Base-by-base conservation (phyloP, 1,284 basidiomycete species). In the Melampsora americana region DNA sequence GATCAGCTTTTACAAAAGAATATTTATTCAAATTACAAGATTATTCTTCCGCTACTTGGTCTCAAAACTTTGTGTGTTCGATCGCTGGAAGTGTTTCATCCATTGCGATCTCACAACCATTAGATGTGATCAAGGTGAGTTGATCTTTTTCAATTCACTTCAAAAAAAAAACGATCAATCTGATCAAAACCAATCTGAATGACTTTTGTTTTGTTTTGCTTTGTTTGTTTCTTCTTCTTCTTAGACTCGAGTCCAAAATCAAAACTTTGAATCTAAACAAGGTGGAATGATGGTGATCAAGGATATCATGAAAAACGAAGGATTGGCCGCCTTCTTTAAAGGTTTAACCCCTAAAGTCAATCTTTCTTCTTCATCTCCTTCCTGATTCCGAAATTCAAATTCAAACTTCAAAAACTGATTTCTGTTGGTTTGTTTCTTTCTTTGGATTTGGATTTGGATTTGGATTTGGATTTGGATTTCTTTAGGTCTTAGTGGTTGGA, bases 31-130 rank as follows among this genome's bases (percentile, higher is more conserved):
- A 91, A 69, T 88, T 98, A 12, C 84, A 87, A 66, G 94, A 98
- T 84, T 98, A 93, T 86, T 90, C 89, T 73, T 88, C 90, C 79
- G 95, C 95, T 18, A 97, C 95, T 0, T 98, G 94, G 93, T 85
- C 85, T 5, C 95, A 99, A 84, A 99, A 83, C 80, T 82, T 83
- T 70, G 80, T 83, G 79, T 94, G 95, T 0, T 96, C 93, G 23
- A 88, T 99, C 79, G 91, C 90, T 23, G 95, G 95, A 81, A 94
- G 94, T 48, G 90, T 97, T 66, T 91, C 95, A 0, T 95, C 92
- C 53, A 98, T 99, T 83, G 93, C 93, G 9, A 90, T 99, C 79
- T 94, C 95, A 16, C 95, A 95, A 2, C 95, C 95, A 0, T 88
- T 99, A 26, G 95, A 99, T 81, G 91, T 91, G 59, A 90, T 99